phyloP scores from a whole-genome alignment of 176 grass and related monocot genomes.

The Phoenix roebelenii region DNA sequence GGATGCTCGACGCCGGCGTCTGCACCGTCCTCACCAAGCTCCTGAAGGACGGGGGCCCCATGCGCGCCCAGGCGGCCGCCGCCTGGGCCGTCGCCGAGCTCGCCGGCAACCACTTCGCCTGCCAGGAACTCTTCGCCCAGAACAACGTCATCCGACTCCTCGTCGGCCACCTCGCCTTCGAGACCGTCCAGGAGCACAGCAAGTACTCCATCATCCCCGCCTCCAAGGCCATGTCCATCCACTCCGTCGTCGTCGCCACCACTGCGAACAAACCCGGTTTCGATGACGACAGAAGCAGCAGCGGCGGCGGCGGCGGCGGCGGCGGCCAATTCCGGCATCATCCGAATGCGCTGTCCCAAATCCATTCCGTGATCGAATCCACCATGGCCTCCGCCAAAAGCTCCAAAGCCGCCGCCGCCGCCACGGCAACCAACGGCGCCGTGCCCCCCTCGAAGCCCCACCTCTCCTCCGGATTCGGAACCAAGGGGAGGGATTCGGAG shows the following conservation, averaged over 20 bases:
- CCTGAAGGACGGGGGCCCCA: constrained; percentile 2
- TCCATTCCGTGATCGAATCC: constrained; percentile 54
- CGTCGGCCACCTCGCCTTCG: constrained; percentile 11
- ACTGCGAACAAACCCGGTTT: too few relatives aligned
- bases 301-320: too few relatives aligned
- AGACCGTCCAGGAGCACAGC: constrained; percentile 7
- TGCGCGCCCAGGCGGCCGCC: not conserved
- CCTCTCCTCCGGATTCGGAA: too few relatives aligned
- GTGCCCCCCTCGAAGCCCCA: too few relatives aligned
- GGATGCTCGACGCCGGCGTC: not conserved
- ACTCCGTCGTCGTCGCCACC: constrained; percentile 11
- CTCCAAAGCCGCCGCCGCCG: too few relatives aligned
- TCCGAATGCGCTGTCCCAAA: constrained; percentile 15
- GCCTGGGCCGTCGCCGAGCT: constrained; percentile 15
- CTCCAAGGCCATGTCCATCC: constrained; percentile 3
- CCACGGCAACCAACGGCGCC: constrained; percentile 8
- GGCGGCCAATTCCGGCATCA: too few relatives aligned
- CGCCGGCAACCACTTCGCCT: not conserved
- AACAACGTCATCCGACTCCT: constrained; percentile 6
- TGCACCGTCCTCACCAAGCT: constrained; percentile 3
- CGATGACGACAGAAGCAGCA: too few relatives aligned
- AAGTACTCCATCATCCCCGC: constrained; percentile 1
- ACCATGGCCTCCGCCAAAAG: constrained; percentile 23
- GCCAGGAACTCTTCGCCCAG: constrained; percentile 6
- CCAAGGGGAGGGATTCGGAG: constrained; percentile 27